These are phyloP conservation scores for Cladobotryum protrusum DNA, from an alignment of 2,329 filamentous ascomycete genomes.

Conservation along the genomic window DNA sequence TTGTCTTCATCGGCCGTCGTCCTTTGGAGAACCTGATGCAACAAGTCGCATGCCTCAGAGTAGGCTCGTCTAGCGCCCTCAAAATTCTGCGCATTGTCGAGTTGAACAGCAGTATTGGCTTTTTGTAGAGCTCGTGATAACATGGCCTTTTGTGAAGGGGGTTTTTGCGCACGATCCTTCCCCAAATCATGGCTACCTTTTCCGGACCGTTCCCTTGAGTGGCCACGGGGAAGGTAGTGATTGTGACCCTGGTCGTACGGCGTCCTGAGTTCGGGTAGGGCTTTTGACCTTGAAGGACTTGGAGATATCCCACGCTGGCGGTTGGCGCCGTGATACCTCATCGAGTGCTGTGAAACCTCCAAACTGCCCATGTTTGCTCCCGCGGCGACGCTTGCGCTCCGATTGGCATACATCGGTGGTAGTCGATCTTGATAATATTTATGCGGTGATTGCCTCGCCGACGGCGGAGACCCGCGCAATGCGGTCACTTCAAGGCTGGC, in stretches of 20 bases:
- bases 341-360: not conserved
- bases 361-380: not conserved
- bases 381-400: slow-evolving; percentile 2
- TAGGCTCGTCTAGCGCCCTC: slow-evolving; percentile 89
- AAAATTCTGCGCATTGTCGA: slow-evolving; percentile 95
- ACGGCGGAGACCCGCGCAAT: slow-evolving; percentile 25
- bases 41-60: slow-evolving; percentile 77
- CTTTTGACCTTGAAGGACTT: slow-evolving; percentile 12
- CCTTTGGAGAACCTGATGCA: slow-evolving; percentile 80
- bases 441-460: slow-evolving; percentile 25
- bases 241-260: slow-evolving; percentile 26
- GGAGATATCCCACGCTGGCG: slow-evolving; percentile 15
- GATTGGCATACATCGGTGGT: slow-evolving; percentile 13
- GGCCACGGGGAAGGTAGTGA: slow-evolving; percentile 22
- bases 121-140: slow-evolving; percentile 92
- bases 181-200: slow-evolving; percentile 27
- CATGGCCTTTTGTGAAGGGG: slow-evolving; percentile 87
- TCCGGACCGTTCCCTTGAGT: slow-evolving; percentile 27
- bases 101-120: slow-evolving; percentile 88
- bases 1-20: slow-evolving; percentile 82
- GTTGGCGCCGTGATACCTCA: slow-evolving; percentile 2
- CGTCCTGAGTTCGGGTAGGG: slow-evolving; percentile 19
- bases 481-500: slow-evolving; percentile 39
- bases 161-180: slow-evolving; percentile 29
- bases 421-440: slow-evolving; percentile 34